A percentile compares a stretch with the other conserved stretches of the same genome.
Conservation (phyloP, 495 filamentous ascomycete species). For the Hypoxylon intermedium region DNA sequence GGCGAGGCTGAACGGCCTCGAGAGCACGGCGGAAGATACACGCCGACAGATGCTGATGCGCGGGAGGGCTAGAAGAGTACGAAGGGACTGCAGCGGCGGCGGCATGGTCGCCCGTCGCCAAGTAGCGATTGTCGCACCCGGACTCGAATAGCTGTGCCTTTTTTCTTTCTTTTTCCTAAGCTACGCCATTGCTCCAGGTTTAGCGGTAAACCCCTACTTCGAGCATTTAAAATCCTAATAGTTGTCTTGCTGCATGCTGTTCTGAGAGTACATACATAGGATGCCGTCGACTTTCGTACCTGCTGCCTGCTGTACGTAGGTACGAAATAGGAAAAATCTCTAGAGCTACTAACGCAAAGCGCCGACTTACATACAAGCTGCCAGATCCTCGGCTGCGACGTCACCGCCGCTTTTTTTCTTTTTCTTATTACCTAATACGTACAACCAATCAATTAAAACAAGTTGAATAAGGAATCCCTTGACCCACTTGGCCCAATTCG, state of each 20-base stretch:
- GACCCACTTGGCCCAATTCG: neutral
- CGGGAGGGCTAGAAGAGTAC: neutral
- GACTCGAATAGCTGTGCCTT: no score
- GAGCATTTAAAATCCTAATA: no score
- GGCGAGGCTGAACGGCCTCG: conserved; percentile 19
- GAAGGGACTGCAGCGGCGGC: conserved; percentile 9
- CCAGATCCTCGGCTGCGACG: neutral
- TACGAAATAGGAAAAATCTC: no score
- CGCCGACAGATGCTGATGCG: neutral
- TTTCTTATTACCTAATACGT: conserved; percentile 3
- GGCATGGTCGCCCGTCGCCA: conserved; percentile 1
- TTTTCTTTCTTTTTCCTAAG: no score
- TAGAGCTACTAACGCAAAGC: no score
- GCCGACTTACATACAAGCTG: neutral
- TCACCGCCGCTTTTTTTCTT: conserved; percentile 12
- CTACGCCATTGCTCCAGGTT: no score
- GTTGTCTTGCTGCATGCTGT: no score
- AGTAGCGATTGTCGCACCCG: neutral
- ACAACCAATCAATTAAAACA: no score
- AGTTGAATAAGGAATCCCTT: neutral
- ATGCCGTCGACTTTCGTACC: no score
- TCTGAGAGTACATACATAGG: no score
- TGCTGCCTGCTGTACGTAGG: no score
- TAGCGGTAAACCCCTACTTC: no score
- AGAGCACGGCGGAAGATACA: neutral